Evolutionary conservation across 2,329 filamentous ascomycete genomes (phyloP).

Genomic region (Dothiorella sarmentorum): DNA sequence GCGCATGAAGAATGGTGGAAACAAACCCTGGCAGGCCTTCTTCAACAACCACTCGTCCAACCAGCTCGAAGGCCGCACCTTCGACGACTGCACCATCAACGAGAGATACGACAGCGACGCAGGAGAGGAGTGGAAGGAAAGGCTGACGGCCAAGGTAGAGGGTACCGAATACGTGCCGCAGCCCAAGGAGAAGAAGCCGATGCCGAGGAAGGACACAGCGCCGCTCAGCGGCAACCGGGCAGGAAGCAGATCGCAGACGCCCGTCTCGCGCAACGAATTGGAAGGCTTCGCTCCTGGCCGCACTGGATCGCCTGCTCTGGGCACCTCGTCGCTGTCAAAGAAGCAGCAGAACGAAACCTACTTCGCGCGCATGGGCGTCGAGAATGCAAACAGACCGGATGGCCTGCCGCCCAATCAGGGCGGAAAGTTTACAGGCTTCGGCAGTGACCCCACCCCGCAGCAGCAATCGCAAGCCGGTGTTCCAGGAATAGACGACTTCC

Average conservation of each 20-base stretch:
- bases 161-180: conserved; percentile 78
- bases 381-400: conserved; percentile 74
- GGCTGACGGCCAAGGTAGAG: conserved; percentile 82
- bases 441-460: conserved; percentile 64
- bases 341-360: conserved; percentile 78
- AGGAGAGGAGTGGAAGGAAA: conserved; percentile 93
- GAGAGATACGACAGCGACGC: conserved; percentile 87
- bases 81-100: conserved; percentile 85
- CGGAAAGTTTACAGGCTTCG: conserved; percentile 89
- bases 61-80: conserved; percentile 49
- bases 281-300: conserved; percentile 31
- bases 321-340: conserved; percentile 39
- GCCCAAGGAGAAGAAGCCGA: conserved; percentile 46
- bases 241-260: conserved; percentile 38
- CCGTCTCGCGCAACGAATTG: conserved; percentile 35
- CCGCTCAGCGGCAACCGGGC: conserved; percentile 33
- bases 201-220: conserved; percentile 25
- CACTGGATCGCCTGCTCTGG: conserved; percentile 37
- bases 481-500: conserved; percentile 79
- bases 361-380: conserved; percentile 78
- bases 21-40: conserved; percentile 81
- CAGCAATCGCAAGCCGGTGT: conserved; percentile 46
- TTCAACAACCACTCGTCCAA: conserved; percentile 62
- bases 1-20: conserved; percentile 90
- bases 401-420: conserved; percentile 81